Conservation (phyloP, 495 filamentous ascomycete species). For the Sporormia fimetaria region DNA sequence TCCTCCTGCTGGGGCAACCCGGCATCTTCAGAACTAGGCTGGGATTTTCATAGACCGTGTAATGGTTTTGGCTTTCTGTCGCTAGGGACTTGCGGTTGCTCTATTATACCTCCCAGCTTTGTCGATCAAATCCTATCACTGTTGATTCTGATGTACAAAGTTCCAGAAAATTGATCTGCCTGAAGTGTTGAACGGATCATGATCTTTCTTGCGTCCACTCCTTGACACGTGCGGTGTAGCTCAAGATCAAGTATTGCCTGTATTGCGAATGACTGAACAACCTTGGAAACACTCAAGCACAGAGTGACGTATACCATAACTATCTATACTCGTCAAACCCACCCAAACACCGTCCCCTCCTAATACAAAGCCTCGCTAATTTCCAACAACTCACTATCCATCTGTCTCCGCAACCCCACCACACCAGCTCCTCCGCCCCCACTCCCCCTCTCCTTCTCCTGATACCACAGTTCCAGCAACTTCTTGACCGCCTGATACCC, state of each 20-base stretch:
- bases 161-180: too few species aligned
- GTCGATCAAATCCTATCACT: constrained; percentile 1
- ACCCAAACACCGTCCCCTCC: background rate
- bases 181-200: too few species aligned
- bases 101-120: constrained; percentile 7
- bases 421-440: constrained; percentile 62
- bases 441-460: constrained; percentile 58
- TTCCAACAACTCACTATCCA: constrained; percentile 62
- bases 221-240: too few species aligned
- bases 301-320: background rate
- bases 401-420: constrained; percentile 55
- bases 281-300: too few species aligned
- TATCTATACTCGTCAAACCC: background rate
- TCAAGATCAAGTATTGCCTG: too few species aligned
- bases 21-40: background rate
- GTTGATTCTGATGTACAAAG: too few species aligned
- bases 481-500: constrained; percentile 75
- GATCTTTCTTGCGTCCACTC: too few species aligned
- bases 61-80: constrained; percentile 8
- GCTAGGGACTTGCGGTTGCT: too few species aligned
- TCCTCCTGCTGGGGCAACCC: constrained; percentile 3
- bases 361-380: constrained; percentile 66
- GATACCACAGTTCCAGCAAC: constrained; percentile 76
- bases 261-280: too few species aligned
- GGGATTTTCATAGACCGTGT: constrained; percentile 12